Evolutionary conservation across 2,329 filamentous ascomycete genomes (phyloP).

Genomic region (Apiospora phragmitis): DNA sequence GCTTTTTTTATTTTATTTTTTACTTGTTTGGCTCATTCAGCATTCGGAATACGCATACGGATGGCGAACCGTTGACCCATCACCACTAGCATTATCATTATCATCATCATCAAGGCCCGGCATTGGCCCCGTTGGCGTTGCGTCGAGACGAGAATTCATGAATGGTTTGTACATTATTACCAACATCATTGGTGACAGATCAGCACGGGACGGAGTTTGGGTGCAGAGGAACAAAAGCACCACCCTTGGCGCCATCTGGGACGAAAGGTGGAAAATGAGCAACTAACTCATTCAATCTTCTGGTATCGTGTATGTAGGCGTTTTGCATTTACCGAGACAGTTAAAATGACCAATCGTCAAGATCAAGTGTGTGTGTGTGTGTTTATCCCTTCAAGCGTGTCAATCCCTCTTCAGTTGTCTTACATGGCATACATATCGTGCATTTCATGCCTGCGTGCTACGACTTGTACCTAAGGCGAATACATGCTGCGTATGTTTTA

Average conservation of each 20-base stretch:
- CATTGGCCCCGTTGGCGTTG: conserved; percentile 8
- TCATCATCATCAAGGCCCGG: conserved; percentile 11
- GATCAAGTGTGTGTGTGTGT: background rate
- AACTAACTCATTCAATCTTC: background rate
- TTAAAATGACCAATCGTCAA: background rate
- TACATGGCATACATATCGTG: background rate
- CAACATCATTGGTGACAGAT: conserved; percentile 4
- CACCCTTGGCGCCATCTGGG: background rate
- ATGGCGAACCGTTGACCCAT: conserved; percentile 3
- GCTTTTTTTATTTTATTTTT: background rate
- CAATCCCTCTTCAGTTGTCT: background rate
- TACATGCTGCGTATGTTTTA: background rate
- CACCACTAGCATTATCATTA: conserved; percentile 4
- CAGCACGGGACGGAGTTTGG: conserved; percentile 11
- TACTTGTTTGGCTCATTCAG: background rate
- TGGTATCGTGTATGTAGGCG: conserved; percentile 8
- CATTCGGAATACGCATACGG: background rate
- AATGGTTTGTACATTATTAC: background rate
- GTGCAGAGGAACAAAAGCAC: background rate
- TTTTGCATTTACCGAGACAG: conserved; percentile 10
- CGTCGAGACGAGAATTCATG: conserved; percentile 4
- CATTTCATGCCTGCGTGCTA: background rate
- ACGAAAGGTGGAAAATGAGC: background rate
- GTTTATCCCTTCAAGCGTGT: background rate
- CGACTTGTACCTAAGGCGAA: background rate